phyloP scores from a whole-genome alignment of 2,329 filamentous ascomycete genomes.

The Aspergillus sp. region DNA sequence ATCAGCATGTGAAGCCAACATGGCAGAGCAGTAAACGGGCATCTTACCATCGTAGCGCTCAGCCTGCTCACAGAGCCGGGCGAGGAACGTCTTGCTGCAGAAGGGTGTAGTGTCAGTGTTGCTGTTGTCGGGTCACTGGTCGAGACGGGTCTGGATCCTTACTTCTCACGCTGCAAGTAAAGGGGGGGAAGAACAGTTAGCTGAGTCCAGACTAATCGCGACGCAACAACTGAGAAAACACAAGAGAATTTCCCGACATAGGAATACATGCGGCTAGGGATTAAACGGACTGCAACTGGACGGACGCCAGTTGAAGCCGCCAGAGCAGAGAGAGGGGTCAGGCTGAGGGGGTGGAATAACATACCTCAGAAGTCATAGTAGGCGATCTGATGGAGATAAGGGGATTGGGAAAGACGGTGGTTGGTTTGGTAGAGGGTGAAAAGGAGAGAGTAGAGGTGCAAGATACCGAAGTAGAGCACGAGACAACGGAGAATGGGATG shows the following conservation, averaged over 20 bases:
- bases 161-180: conserved; percentile 67
- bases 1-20: conserved; percentile 27
- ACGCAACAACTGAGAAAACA: not conserved
- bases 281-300: conserved; percentile 3
- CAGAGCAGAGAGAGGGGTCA: conserved; percentile 32
- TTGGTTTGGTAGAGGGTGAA: conserved; percentile 22
- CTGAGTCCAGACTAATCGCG: not conserved
- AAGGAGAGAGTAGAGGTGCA: conserved; percentile 14
- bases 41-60: conserved; percentile 93
- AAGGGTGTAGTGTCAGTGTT: conserved; percentile 38
- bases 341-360: conserved; percentile 37
- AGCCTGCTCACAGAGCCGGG: conserved; percentile 99
- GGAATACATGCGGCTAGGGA: conserved; percentile 5
- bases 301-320: not conserved
- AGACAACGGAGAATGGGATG: conserved; percentile 12
- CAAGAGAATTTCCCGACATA: conserved; percentile 4
- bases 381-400: conserved; percentile 51
- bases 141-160: conserved; percentile 42
- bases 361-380: conserved; percentile 66
- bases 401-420: conserved; percentile 23
- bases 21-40: not conserved
- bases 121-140: conserved; percentile 19
- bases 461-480: conserved; percentile 13
- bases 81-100: conserved; percentile 97
- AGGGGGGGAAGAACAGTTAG: conserved; percentile 13